phyloP scores from a whole-genome alignment of 192 early-diverging fungal species.

The Endogone sp. region DNA sequence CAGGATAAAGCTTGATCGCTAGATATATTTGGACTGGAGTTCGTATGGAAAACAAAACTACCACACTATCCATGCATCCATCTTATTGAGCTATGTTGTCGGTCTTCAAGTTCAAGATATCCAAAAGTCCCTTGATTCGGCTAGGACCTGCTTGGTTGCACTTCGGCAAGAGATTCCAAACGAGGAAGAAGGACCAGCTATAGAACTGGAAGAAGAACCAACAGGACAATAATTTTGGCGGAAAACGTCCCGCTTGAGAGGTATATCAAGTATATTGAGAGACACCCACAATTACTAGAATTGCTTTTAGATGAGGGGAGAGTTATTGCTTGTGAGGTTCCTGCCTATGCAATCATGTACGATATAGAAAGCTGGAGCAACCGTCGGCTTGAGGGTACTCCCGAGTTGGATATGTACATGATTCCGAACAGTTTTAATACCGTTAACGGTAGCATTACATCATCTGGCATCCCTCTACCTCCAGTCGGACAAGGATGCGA shows the following conservation, averaged over 20 bases:
- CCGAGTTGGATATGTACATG: background rate
- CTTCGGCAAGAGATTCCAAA: background rate
- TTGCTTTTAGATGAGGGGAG: no score
- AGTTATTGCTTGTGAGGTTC: no score
- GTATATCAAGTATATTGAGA: background rate
- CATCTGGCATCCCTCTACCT: background rate
- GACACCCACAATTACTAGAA: no score
- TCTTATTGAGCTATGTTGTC: background rate
- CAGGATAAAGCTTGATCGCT: slow-evolving; percentile 10
- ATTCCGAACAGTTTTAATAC: background rate
- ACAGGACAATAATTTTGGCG: background rate
- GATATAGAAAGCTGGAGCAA: background rate
- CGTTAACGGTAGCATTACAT: background rate
- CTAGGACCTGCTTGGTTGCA: background rate
- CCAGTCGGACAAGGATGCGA: background rate
- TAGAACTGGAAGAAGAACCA: background rate
- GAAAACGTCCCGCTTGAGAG: background rate
- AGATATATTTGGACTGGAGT: slow-evolving; percentile 15
- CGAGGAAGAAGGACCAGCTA: background rate
- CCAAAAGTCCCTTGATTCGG: background rate
- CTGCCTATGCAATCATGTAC: background rate
- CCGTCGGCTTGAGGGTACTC: background rate
- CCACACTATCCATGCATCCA: no score
- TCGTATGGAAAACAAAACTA: slow-evolving; percentile 9
- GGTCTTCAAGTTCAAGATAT: slow-evolving; percentile 3